Conservation (phyloP, 2,329 filamentous ascomycete species). For the Myriosclerotinia duriaeana region DNA sequence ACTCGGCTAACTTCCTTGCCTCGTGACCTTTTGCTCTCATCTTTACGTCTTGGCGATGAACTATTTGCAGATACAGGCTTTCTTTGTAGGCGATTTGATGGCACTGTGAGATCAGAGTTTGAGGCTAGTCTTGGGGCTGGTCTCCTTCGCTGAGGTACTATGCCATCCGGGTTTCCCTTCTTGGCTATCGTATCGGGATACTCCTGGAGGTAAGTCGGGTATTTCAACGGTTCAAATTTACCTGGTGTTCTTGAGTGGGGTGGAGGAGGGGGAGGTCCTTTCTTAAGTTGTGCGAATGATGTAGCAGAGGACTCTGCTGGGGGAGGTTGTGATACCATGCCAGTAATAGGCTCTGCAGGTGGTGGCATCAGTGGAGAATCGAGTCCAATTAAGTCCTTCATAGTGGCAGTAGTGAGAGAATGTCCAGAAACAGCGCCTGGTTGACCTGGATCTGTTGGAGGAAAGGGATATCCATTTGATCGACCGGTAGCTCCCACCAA, state of each 20-base stretch:
- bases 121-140: conserved; percentile 26
- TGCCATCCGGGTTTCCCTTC: conserved; percentile 32
- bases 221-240: conserved; percentile 44
- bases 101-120: conserved; percentile 20
- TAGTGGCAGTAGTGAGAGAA: conserved; percentile 32
- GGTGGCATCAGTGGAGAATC: conserved; percentile 29
- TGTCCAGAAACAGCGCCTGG: conserved; percentile 36
- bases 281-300: conserved; percentile 22
- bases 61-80: conserved; percentile 41
- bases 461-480: conserved; percentile 40
- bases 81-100: conserved; percentile 32
- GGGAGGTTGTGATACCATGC: conserved; percentile 25
- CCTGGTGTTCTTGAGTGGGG: conserved; percentile 30
- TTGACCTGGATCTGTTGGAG: conserved; percentile 37
- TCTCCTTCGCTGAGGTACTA: conserved; percentile 39
- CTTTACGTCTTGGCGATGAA: conserved; percentile 39
- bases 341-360: conserved; percentile 29
- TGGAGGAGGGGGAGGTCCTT: conserved; percentile 39
- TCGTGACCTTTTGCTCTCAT: conserved; percentile 32
- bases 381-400: conserved; percentile 36
- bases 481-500: conserved; percentile 30
- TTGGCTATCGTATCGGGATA: conserved; percentile 40
- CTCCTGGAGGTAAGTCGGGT: conserved; percentile 42
- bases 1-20: conserved; percentile 30
- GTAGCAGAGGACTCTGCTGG: background rate